Conservation (phyloP, 2,329 filamentous ascomycete species). For the Pseudogymnoascus sp. region DNA sequence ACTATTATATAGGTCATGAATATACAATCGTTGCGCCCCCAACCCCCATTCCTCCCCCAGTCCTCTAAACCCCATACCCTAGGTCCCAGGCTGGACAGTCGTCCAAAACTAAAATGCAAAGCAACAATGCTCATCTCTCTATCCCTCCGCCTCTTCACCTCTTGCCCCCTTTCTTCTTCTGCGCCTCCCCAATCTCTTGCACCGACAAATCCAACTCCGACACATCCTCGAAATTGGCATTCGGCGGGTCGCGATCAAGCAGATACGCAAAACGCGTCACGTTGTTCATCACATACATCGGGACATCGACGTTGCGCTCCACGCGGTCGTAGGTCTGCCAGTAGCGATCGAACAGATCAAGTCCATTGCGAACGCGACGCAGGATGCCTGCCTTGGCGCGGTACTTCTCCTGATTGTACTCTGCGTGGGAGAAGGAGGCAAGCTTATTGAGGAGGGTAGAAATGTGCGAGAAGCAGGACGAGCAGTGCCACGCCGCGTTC, state of each 20-base stretch:
- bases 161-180: background rate
- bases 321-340: background rate
- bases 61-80: background rate
- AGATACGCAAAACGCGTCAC: background rate
- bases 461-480: constrained; percentile 49
- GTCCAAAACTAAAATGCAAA: background rate
- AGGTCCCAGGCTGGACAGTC: background rate
- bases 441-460: constrained; percentile 47
- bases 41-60: background rate
- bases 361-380: constrained; percentile 40
- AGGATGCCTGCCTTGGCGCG: constrained; percentile 41
- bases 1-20: background rate
- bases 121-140: background rate
- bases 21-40: background rate
- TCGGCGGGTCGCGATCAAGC: constrained; percentile 3
- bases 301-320: background rate
- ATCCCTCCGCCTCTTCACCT: constrained; percentile 14
- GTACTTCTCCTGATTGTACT: constrained; percentile 42
- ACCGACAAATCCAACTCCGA: background rate
- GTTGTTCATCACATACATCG: background rate
- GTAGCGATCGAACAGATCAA: constrained; percentile 33
- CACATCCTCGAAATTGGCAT: constrained; percentile 7
- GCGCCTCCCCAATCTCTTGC: background rate
- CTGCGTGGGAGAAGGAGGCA: constrained; percentile 45
- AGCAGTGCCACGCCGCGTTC: constrained; percentile 54